Percentiles rank a stretch among this genome's conserved stretches.
Evolutionary conservation across 1,284 basidiomycete species (phyloP).

Genomic region (Cutaneotrichosporon sp.): DNA sequence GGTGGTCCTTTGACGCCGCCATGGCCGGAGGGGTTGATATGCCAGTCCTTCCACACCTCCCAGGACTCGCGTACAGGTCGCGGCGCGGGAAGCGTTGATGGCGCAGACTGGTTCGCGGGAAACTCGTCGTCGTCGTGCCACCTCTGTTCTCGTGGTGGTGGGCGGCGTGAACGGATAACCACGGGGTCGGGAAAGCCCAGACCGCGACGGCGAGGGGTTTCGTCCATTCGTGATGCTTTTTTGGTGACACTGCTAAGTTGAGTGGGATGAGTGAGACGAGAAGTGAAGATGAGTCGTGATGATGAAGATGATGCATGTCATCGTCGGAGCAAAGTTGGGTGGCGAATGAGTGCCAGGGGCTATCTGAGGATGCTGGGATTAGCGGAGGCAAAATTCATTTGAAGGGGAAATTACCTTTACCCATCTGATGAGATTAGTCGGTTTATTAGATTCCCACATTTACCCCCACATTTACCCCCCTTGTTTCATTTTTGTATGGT

Average conservation of each 20-base stretch:
- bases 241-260: too few relatives aligned
- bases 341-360: not conserved
- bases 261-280: not conserved
- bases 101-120: not conserved
- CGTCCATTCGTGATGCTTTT: not conserved
- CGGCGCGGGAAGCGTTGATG: not conserved
- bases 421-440: not conserved
- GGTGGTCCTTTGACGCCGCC: conserved; percentile 28
- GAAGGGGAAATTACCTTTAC: not conserved
- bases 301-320: not conserved
- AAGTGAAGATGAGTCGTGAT: not conserved
- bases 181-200: conserved; percentile 27
- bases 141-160: conserved; percentile 7
- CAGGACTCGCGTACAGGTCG: conserved; percentile 8
- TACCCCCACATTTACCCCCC: not conserved
- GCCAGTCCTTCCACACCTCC: conserved; percentile 37
- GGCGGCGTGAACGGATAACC: conserved; percentile 24
- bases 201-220: conserved; percentile 5
- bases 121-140: conserved; percentile 4
- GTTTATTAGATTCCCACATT: not conserved
- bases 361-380: not conserved
- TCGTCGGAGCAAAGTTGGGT: not conserved
- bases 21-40: conserved; percentile 35
- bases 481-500: too few relatives aligned
- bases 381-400: not conserved